A percentile compares a stretch with the other conserved stretches of the same genome.
Evolutionary conservation across 2,329 filamentous ascomycete species (phyloP).

Genomic region (Penicillium griseofulvum): DNA sequence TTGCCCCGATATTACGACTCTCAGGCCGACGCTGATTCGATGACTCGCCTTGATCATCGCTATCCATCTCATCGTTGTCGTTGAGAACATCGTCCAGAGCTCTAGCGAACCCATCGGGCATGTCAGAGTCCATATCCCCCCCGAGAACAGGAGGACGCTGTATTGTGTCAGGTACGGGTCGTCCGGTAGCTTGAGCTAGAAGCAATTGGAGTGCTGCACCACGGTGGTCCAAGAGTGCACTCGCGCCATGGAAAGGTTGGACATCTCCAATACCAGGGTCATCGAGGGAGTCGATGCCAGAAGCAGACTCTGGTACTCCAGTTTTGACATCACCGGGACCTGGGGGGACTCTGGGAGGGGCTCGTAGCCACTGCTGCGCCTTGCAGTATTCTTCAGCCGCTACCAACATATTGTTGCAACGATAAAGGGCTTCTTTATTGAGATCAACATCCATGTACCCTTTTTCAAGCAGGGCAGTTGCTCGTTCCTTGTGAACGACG

Average conservation of each 20-base stretch:
- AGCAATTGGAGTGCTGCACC: slow-evolving; percentile 36
- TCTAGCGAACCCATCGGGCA: slow-evolving; percentile 40
- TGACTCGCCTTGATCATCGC: slow-evolving; percentile 24
- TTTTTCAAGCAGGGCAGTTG: slow-evolving; percentile 46
- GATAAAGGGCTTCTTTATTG: slow-evolving; percentile 75
- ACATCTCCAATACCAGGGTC: slow-evolving; percentile 29
- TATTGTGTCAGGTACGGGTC: slow-evolving; percentile 24
- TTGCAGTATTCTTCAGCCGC: slow-evolving; percentile 72
- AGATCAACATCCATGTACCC: slow-evolving; percentile 59
- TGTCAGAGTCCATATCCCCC: slow-evolving; percentile 29
- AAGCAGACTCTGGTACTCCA: slow-evolving; percentile 26
- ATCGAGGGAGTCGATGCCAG: slow-evolving; percentile 32
- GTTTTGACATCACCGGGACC: slow-evolving; percentile 56
- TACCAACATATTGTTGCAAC: slow-evolving; percentile 66
- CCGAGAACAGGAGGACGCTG: slow-evolving; percentile 22
- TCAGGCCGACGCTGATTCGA: slow-evolving; percentile 21
- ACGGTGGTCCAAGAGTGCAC: slow-evolving; percentile 29
- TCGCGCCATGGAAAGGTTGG: slow-evolving; percentile 21
- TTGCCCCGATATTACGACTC: slow-evolving; percentile 11
- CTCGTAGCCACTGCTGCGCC: slow-evolving; percentile 57
- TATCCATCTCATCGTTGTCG: slow-evolving; percentile 27
- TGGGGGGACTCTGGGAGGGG: slow-evolving; percentile 65
- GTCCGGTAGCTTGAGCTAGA: slow-evolving; percentile 31
- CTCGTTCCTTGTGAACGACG: slow-evolving; percentile 49
- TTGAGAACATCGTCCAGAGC: slow-evolving; percentile 44